Base-by-base conservation (phyloP, 2,329 filamentous ascomycete species). In the Aspergillus brunneoviolaceus region DNA sequence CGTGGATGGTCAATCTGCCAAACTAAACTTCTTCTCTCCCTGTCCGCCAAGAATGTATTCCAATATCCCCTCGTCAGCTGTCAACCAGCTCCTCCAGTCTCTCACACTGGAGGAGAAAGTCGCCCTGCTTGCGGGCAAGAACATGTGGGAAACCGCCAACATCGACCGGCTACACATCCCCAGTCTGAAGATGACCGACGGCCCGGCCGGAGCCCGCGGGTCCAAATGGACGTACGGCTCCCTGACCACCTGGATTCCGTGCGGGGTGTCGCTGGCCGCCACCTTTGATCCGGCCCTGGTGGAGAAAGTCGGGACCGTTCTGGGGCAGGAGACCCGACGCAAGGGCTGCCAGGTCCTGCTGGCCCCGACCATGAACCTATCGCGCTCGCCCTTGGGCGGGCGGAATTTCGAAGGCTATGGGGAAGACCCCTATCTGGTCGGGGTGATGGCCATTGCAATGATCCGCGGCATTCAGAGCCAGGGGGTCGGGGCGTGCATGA, bases 371-470 rank as follows among this genome's bases (percentile, higher is more conserved):
- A 48, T 60, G 45, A 51, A 55, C 25, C 14, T 55, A 2, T 35
- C 33, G 14, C 10, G 21, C 64, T 65, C 35, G 29, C 66, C 66
- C 7, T 50, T 62, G 2, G 61, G 61, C 3, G 66, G 64, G n/a
- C 66, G 66, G 0, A 62, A 61, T 16, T 65, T 65, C n/a, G 66
- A 66, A 39, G 39, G 21, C 10, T 66, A 48, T 47, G 42, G 54
- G 12, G 66, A 68, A 42, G 66, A 68, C 35, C 66, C 66, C 0
- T 59, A 47, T n/a, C 59, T 67, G 1, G 51, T 49, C 5, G 66
- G 66, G 0, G 19, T 29, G 2, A 16, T 64, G 9, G 60, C 61
- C 1, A 25, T 12, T 1, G 35, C 23, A 3, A 45, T 39, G 2
- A 56, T 64, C 10, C 23, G 10, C 2, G 64, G 64, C 2, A 19